phyloP scores from a whole-genome alignment of 2,329 filamentous ascomycete genomes.

The Xylaria digitata region DNA sequence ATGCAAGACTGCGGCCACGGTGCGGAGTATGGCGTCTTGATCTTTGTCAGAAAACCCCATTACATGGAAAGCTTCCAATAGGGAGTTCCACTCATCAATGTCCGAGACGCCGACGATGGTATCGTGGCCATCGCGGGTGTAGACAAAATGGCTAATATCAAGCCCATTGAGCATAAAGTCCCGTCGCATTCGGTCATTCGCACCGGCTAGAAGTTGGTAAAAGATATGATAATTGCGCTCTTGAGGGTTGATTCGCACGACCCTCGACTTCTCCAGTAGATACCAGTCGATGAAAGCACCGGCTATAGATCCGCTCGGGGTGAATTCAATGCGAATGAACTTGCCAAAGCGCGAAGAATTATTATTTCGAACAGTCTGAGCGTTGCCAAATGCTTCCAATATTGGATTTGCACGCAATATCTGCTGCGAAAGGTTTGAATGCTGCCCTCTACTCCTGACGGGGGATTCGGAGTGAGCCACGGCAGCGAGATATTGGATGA shows the following conservation, averaged over 20 bases:
- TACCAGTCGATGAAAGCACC: slow-evolving; percentile 99
- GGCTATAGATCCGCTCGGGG: slow-evolving; percentile 85
- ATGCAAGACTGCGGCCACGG: slow-evolving; percentile 90
- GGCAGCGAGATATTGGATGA: slow-evolving; percentile 97
- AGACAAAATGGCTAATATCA: slow-evolving; percentile 87
- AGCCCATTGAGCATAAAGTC: slow-evolving; percentile 80
- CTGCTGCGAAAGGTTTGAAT: slow-evolving; percentile 93
- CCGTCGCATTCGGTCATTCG: slow-evolving; percentile 76
- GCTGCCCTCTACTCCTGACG: slow-evolving; percentile 68
- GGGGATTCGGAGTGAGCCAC: slow-evolving; percentile 87
- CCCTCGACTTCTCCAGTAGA: slow-evolving; percentile 95
- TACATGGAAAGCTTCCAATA: slow-evolving; percentile 92
- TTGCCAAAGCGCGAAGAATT: slow-evolving; percentile 99
- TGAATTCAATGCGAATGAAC: slow-evolving; percentile 98
- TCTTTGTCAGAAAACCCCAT: slow-evolving; percentile 94
- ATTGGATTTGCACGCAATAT: slow-evolving; percentile 97
- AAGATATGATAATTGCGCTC: slow-evolving; percentile 98
- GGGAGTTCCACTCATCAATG: slow-evolving; percentile 84
- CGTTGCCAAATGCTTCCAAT: slow-evolving; percentile 96
- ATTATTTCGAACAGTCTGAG: slow-evolving; percentile 96
- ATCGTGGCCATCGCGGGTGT: slow-evolving; percentile 91
- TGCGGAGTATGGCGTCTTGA: slow-evolving; percentile 83
- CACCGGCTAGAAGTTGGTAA: slow-evolving; percentile 92
- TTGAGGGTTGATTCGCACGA: slow-evolving; percentile 85
- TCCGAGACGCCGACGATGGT: slow-evolving; percentile 92